Evolutionary conservation across 2,329 filamentous ascomycete species (phyloP), one percentile per base, ranked within the genome.

Genomic region (Xylariaceae sp.): DNA sequence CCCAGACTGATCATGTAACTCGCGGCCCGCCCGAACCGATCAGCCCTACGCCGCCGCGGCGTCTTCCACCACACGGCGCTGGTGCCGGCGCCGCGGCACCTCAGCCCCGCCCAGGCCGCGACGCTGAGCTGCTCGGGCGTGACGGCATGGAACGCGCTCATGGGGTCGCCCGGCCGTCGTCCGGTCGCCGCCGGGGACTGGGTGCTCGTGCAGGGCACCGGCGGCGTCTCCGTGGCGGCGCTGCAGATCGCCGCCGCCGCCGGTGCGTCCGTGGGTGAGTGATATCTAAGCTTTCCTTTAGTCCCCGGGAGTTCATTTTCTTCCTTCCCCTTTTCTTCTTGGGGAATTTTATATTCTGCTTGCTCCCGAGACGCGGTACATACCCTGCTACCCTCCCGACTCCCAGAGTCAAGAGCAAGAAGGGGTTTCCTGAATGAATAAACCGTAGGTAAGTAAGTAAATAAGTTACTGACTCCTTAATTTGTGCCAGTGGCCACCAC

Each of bases 401-500:
- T n/a, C n/a, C n/a, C n/a, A n/a, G n/a, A n/a, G n/a, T n/a, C n/a
- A n/a, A n/a, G n/a, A n/a, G n/a, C n/a, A n/a, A n/a, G n/a, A n/a
- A n/a, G n/a, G n/a, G n/a, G n/a, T n/a, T n/a, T n/a, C n/a, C n/a
- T n/a, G n/a, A n/a, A n/a, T n/a, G n/a, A n/a, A n/a, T n/a, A n/a
- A n/a, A n/a, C n/a, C n/a, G n/a, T n/a, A n/a, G n/a, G n/a, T n/a
- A n/a, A n/a, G n/a, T n/a, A n/a, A n/a, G n/a, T n/a, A n/a, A n/a
- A n/a, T n/a, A n/a, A n/a, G n/a, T n/a, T n/a, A n/a, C n/a, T n/a
- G n/a, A n/a, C n/a, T n/a, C n/a, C n/a, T n/a, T n/a, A n/a, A n/a
- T n/a, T n/a, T n/a, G n/a, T n/a, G n/a, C n/a, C n/a, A n/a, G n/a
- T 82, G 24, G 64, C 77, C 1, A 80, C 75, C 0, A 77, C 72